phyloP scores from a whole-genome alignment of 495 filamentous ascomycete genomes.

The Penicillium fimorum region DNA sequence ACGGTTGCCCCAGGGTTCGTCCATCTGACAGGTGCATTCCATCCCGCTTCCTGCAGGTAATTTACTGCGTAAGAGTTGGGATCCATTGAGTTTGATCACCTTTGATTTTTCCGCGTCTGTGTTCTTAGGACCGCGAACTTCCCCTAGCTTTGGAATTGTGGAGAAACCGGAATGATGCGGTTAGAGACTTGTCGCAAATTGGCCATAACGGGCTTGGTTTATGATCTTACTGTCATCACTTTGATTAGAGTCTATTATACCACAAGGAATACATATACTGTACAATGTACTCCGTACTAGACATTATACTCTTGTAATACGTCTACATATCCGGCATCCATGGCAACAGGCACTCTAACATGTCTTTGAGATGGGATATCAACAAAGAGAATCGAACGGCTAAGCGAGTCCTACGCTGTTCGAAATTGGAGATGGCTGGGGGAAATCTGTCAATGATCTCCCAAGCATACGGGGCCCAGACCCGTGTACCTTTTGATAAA shows the following conservation, averaged over 20 bases:
- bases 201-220: not conserved
- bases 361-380: constrained; percentile 2
- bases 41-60: constrained; percentile 21
- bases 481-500: constrained; percentile 9
- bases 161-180: constrained; percentile 6
- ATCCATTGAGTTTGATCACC: constrained; percentile 9
- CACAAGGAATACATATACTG: not conserved
- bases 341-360: constrained; percentile 9
- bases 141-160: constrained; percentile 7
- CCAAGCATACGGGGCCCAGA: constrained; percentile 1
- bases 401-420: not conserved
- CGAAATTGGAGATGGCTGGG: not conserved
- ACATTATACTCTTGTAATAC: not conserved
- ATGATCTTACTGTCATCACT: not conserved
- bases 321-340: constrained; percentile 1
- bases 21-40: constrained; percentile 24
- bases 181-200: not conserved
- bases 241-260: not conserved
- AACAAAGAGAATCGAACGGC: constrained; percentile 1
- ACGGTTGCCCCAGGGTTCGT: constrained; percentile 36
- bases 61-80: constrained; percentile 14
- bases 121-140: constrained; percentile 19
- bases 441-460: constrained; percentile 1
- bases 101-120: constrained; percentile 19
- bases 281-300: not conserved